A percentile compares a stretch with the other conserved stretches of the same genome.
These are phyloP conservation scores for Beauveria sp. DNA, from an alignment of 2,329 filamentous ascomycete genomes.

Conservation along the genomic window DNA sequence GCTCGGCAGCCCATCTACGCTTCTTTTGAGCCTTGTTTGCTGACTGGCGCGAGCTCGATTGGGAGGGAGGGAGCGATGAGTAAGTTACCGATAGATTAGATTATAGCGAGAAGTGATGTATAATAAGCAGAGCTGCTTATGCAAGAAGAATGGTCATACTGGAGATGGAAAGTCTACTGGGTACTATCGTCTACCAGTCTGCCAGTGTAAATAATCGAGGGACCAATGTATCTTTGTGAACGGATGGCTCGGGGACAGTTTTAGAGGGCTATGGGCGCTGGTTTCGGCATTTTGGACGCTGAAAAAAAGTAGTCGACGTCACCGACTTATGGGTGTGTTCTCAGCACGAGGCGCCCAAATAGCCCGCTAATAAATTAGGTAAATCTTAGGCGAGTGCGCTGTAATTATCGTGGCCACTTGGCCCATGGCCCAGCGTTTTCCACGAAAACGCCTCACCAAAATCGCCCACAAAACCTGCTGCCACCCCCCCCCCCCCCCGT, in stretches of 20 bases:
- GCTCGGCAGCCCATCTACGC: background rate
- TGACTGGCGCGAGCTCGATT: background rate
- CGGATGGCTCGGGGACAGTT: background rate
- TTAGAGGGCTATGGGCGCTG: background rate
- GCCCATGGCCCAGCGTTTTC: too few species aligned
- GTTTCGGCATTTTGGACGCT: background rate
- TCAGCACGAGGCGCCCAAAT: too few species aligned
- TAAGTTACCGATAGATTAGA: too few species aligned
- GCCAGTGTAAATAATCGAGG: background rate
- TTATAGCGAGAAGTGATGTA: background rate
- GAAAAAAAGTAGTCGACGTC: background rate
- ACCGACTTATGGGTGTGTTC: background rate
- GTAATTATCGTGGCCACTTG: too few species aligned
- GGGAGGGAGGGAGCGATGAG: background rate
- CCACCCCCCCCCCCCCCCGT: background rate
- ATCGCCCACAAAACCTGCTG: too few species aligned
- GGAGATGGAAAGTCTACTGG: too few species aligned
- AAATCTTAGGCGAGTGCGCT: too few species aligned
- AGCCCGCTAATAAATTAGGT: too few species aligned
- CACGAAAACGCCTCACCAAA: too few species aligned
- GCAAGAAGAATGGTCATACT: background rate
- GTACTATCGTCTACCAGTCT: too few species aligned
- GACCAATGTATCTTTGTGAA: background rate
- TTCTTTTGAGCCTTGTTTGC: conserved; percentile 9
- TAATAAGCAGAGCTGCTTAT: background rate